Evolutionary conservation across 306 rosid species (phyloP).

Genomic region (Fagus sylvatica): DNA sequence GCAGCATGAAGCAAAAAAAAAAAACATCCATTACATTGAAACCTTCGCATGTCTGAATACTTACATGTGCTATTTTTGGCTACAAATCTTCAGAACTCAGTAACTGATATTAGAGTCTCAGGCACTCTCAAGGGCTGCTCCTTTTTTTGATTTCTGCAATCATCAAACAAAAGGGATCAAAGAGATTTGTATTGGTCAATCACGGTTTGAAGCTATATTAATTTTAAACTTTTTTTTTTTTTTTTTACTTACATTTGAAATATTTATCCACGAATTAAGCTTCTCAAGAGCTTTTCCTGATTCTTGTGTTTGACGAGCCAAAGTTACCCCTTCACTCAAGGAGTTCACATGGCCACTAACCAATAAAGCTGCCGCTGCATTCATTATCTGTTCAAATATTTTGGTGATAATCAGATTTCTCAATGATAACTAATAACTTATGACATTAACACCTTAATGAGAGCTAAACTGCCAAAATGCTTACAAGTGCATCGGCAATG

Average conservation of each 20-base stretch:
- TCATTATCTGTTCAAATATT: conserved; percentile 56
- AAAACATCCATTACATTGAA: too few species aligned
- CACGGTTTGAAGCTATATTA: conserved; percentile 4
- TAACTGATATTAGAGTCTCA: too few species aligned
- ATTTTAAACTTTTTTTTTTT: neutral
- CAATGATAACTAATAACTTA: neutral
- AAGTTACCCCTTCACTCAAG: conserved; percentile 64
- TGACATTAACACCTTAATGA: neutral
- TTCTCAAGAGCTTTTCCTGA: conserved; percentile 84
- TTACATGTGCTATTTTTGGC: too few species aligned
- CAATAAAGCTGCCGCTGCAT: conserved; percentile 84
- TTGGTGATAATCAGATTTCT: conserved; percentile 11
- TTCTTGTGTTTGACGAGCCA: conserved; percentile 74
- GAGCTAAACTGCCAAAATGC: conserved; percentile 30
- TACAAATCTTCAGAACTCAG: too few species aligned
- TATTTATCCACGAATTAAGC: conserved; percentile 59
- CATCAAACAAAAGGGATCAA: conserved; percentile 4
- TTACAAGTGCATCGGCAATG: conserved; percentile 85
- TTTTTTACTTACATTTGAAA: conserved; percentile 61
- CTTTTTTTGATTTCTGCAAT: conserved; percentile 46
- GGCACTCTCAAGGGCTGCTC: too few species aligned
- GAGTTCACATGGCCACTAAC: conserved; percentile 66
- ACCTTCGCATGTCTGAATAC: too few species aligned
- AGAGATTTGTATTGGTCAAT: neutral
- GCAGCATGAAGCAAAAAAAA: too few species aligned